These are phyloP conservation scores for Penicillium sp. DNA, from an alignment of 2,329 filamentous ascomycete species.

Conservation along the genomic window DNA sequence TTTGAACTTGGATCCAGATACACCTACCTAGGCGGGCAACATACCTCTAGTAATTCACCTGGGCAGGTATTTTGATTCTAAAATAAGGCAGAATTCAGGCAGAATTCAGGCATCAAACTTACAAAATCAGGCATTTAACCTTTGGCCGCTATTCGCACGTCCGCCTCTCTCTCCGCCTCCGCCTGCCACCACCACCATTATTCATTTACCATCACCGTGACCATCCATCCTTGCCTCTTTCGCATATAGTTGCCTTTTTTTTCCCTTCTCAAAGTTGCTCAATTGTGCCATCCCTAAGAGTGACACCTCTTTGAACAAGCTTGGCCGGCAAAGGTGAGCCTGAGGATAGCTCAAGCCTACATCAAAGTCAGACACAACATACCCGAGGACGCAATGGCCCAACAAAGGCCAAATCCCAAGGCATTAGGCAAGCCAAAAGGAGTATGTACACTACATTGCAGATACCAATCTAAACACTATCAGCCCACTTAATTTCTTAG, in stretches of 20 bases:
- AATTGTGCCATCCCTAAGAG: not conserved
- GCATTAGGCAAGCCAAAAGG: conserved; percentile 20
- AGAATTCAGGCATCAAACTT: too few species aligned
- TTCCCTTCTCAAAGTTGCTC: too few species aligned
- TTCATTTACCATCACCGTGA: too few species aligned
- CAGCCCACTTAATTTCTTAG: not conserved
- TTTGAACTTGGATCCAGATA: too few species aligned
- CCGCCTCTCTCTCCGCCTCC: too few species aligned
- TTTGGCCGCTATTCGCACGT: too few species aligned
- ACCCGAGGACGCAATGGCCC: conserved; percentile 10
- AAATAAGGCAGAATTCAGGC: too few species aligned
- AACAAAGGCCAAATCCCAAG: conserved; percentile 14
- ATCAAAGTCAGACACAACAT: not conserved
- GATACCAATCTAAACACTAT: not conserved
- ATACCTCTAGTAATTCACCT: too few species aligned
- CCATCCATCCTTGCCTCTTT: not conserved
- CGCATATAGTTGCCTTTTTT: not conserved
- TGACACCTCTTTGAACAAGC: not conserved
- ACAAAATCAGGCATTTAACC: too few species aligned
- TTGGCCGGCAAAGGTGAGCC: not conserved
- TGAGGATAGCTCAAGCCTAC: not conserved
- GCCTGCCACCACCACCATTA: too few species aligned
- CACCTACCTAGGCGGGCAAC: too few species aligned
- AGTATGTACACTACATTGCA: conserved; percentile 10
- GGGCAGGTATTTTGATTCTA: too few species aligned